Evolutionary conservation across 2,329 filamentous ascomycete genomes (phyloP).

Genomic region (Monosporascus sp.): DNA sequence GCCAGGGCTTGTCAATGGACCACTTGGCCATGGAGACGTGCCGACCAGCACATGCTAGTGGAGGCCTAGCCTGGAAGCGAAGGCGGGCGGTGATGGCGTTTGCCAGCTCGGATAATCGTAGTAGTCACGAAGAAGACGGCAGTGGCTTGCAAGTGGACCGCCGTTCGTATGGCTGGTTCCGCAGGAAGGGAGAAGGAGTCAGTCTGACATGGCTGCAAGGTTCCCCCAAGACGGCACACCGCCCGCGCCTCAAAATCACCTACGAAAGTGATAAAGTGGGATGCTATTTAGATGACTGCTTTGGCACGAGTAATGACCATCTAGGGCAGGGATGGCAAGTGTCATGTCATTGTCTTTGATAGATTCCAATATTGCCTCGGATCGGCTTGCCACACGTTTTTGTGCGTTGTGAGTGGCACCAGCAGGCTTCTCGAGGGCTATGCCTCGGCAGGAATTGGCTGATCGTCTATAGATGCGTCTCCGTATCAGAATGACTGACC

Average conservation of each 20-base stretch:
- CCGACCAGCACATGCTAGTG: background rate
- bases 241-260: conserved; percentile 3
- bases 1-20: conserved; percentile 12
- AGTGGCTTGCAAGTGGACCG: conserved; percentile 3
- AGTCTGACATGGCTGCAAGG: conserved; percentile 11
- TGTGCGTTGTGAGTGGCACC: conserved; percentile 9
- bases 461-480: conserved; percentile 13
- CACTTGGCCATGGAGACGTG: conserved; percentile 1
- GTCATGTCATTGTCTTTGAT: conserved; percentile 7
- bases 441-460: conserved; percentile 12
- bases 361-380: conserved; percentile 1
- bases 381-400: conserved; percentile 13
- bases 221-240: background rate
- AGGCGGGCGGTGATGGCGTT: conserved; percentile 1
- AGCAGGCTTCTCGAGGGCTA: conserved; percentile 14
- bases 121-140: conserved; percentile 3
- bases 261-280: conserved; percentile 13
- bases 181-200: conserved; percentile 7
- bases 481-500: conserved; percentile 10
- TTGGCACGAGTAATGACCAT: conserved; percentile 10
- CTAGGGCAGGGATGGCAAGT: conserved; percentile 7
- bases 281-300: conserved; percentile 1
- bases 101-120: conserved; percentile 9
- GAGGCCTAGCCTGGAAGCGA: background rate
- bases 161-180: conserved; percentile 7